Conservation (phyloP, 441 rosid species). For the Rhodomyrtus psidioides region DNA sequence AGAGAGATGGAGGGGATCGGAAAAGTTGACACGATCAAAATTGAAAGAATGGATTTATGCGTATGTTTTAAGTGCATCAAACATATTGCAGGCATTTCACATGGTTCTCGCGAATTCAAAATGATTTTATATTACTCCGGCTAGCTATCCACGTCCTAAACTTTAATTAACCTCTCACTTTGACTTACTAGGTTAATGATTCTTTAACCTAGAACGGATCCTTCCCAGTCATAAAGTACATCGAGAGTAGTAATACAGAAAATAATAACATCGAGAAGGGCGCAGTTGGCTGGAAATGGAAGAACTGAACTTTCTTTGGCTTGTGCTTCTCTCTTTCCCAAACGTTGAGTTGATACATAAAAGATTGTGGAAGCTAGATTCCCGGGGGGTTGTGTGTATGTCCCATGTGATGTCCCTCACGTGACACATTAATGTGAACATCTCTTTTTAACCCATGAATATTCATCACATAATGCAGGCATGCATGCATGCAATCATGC, state of each 20-base stretch:
- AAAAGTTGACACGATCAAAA: background rate
- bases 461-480: background rate
- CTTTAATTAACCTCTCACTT: background rate
- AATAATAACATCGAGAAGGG: background rate
- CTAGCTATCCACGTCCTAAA: background rate
- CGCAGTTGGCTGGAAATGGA: background rate
- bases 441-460: background rate
- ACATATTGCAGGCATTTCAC: background rate
- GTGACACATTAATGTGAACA: background rate
- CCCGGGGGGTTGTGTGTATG: background rate
- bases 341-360: background rate
- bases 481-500: background rate
- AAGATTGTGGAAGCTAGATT: background rate
- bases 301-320: slow-evolving; percentile 1
- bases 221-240: background rate
- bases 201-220: background rate
- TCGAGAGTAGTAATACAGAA: background rate
- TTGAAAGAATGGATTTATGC: background rate
- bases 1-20: background rate
- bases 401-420: slow-evolving; percentile 1
- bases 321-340: background rate
- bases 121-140: background rate
- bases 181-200: background rate
- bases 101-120: background rate
- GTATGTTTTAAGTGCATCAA: background rate